Evolutionary conservation across 2,329 filamentous ascomycete species (phyloP).

Genomic region (Alternaria viburni): DNA sequence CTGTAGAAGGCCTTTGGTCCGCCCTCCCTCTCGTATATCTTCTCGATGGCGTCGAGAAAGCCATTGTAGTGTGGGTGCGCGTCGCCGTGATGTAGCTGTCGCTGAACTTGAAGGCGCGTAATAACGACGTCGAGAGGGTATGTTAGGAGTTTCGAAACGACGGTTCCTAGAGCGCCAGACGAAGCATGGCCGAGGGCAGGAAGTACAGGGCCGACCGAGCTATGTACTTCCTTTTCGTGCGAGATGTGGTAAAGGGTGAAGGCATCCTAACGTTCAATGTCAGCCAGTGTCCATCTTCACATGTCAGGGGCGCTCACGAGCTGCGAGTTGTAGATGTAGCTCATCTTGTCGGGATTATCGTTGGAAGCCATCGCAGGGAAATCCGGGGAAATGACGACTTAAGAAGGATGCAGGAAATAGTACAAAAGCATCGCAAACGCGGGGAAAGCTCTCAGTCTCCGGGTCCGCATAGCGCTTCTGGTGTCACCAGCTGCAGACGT

Average conservation of each 20-base stretch:
- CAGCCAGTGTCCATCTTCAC: not conserved
- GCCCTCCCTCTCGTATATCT: slow-evolving; percentile 76
- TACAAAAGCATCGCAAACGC: slow-evolving; percentile 17
- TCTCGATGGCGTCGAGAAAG: slow-evolving; percentile 71
- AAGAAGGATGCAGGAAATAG: not conserved
- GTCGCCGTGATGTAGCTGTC: slow-evolving; percentile 56
- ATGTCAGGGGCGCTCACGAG: slow-evolving; percentile 40
- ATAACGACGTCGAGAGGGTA: slow-evolving; percentile 85
- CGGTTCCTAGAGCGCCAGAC: slow-evolving; percentile 78
- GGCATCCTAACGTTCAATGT: slow-evolving; percentile 41
- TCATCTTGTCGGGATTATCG: slow-evolving; percentile 25
- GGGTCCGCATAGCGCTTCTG: slow-evolving; percentile 26
- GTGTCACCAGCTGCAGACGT: slow-evolving; percentile 25
- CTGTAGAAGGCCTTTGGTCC: slow-evolving; percentile 70
- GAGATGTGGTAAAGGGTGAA: slow-evolving; percentile 52
- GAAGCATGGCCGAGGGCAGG: slow-evolving; percentile 82
- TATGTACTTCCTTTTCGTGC: slow-evolving; percentile 44
- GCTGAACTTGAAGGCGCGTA: slow-evolving; percentile 81
- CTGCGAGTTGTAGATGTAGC: slow-evolving; percentile 53
- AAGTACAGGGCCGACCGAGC: slow-evolving; percentile 56
- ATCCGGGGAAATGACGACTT: not conserved
- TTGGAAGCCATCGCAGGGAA: slow-evolving; percentile 8
- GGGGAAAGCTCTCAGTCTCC: slow-evolving; percentile 27
- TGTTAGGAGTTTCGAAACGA: slow-evolving; percentile 76
- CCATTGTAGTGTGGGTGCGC: slow-evolving; percentile 64